These are phyloP conservation scores for Micractinium sp. DNA, from an alignment of 139 green algal species.

Conservation along the genomic window DNA sequence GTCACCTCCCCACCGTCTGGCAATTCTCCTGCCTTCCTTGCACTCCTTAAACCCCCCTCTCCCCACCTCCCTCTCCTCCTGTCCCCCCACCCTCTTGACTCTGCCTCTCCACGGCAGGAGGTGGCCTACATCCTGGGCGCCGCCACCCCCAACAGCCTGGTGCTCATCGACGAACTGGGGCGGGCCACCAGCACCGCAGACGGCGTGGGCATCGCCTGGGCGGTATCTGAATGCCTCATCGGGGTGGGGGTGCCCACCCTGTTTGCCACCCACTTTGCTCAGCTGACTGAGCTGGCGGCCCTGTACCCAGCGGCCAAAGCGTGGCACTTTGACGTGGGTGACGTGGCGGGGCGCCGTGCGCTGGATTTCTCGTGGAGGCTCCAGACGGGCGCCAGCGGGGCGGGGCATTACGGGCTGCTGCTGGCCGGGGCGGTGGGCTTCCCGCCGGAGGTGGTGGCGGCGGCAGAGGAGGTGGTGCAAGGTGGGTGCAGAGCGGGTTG, in stretches of 20 bases:
- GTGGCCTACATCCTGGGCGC: conserved; percentile 64
- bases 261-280: conserved; percentile 80
- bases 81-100: too few species aligned
- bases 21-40: too few species aligned
- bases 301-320: conserved; percentile 69
- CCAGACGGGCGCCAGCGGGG: conserved; percentile 24
- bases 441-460: conserved; percentile 40
- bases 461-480: conserved; percentile 35
- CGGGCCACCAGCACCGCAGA: conserved; percentile 79
- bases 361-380: conserved; percentile 50
- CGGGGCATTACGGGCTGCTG: conserved; percentile 69
- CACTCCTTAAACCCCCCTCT: too few species aligned
- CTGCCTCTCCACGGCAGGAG: conserved; percentile 57
- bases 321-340: conserved; percentile 68
- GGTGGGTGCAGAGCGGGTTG: not conserved
- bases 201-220: conserved; percentile 81
- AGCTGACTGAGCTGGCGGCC: conserved; percentile 63
- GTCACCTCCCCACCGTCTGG: too few species aligned
- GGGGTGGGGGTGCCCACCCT: conserved; percentile 50
- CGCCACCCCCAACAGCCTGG: conserved; percentile 54
- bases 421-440: conserved; percentile 64
- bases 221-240: conserved; percentile 60
- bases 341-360: not conserved
- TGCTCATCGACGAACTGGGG: conserved; percentile 90
- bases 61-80: too few species aligned